A percentile compares a stretch with the other conserved stretches of the same genome.
These are phyloP conservation scores for Fusarium irregulare DNA, from an alignment of 2,329 filamentous ascomycete species.

Conservation along the genomic window DNA sequence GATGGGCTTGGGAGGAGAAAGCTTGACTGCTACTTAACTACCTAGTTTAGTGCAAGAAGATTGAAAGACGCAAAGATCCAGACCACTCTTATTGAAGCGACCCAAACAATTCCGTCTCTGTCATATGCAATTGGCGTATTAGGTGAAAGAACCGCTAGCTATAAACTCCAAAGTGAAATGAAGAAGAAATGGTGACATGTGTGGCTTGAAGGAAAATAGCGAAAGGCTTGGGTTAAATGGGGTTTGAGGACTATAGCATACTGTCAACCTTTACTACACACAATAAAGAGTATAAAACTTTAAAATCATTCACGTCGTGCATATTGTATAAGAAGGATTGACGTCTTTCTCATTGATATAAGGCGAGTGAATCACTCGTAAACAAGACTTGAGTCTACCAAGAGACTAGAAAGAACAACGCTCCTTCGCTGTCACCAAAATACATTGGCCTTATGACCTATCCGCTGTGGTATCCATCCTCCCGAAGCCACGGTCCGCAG, in stretches of 20 bases:
- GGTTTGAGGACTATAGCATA: background rate
- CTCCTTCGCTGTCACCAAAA: conserved; percentile 39
- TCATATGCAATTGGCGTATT: background rate
- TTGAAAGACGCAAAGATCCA: background rate
- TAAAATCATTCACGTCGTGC: background rate
- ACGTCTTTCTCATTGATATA: conserved; percentile 37
- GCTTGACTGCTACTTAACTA: background rate
- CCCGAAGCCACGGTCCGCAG: conserved; percentile 3
- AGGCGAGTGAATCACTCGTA: conserved; percentile 22
- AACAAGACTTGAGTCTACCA: conserved; percentile 30
- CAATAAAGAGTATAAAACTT: background rate
- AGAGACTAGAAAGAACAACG: conserved; percentile 32
- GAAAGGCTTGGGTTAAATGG: background rate
- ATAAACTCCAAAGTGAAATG: background rate
- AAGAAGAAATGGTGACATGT: conserved; percentile 19
- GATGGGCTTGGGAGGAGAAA: background rate
- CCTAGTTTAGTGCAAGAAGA: background rate
- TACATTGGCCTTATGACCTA: conserved; percentile 32
- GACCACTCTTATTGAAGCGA: background rate
- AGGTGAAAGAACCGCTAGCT: background rate
- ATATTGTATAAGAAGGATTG: conserved; percentile 26
- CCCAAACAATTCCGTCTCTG: background rate
- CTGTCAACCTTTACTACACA: background rate
- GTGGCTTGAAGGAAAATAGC: conserved; percentile 16
- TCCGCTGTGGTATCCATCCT: conserved; percentile 29